phyloP scores from a whole-genome alignment of 805 yeast genomes.

The Isabelozyma heimii region DNA sequence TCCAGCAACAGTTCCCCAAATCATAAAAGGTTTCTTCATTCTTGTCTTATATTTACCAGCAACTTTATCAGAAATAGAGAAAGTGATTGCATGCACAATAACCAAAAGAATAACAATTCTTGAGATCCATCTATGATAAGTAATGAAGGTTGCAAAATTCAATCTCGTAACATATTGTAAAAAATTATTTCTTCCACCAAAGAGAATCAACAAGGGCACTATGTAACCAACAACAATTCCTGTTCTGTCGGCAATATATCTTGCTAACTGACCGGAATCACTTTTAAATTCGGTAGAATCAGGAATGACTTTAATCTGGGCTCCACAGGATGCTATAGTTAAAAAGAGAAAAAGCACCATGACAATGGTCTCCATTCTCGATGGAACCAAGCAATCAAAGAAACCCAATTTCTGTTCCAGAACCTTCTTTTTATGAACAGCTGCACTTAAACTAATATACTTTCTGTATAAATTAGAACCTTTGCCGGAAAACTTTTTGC shows the following conservation, averaged over 20 bases:
- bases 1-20: constrained; percentile 27
- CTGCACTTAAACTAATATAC: not conserved
- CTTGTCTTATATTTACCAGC: constrained; percentile 6
- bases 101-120: constrained; percentile 43
- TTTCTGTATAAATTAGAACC: constrained; percentile 6
- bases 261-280: constrained; percentile 6
- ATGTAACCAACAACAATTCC: constrained; percentile 50
- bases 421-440: constrained; percentile 11
- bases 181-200: constrained; percentile 74
- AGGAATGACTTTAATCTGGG: not conserved
- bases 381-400: constrained; percentile 35
- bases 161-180: constrained; percentile 57
- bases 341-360: constrained; percentile 30
- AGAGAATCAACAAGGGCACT: constrained; percentile 57
- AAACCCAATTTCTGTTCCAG: constrained; percentile 1
- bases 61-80: constrained; percentile 2
- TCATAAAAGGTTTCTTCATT: constrained; percentile 16
- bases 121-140: constrained; percentile 58
- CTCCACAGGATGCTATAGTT: constrained; percentile 10
- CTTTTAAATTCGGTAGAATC: not conserved
- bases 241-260: constrained; percentile 45
- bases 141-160: constrained; percentile 48
- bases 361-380: constrained; percentile 46
- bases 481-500: constrained; percentile 13
- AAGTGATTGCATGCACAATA: constrained; percentile 33